Conservation (phyloP, 2,329 filamentous ascomycete genomes). For the Pseudonectria buxi region DNA sequence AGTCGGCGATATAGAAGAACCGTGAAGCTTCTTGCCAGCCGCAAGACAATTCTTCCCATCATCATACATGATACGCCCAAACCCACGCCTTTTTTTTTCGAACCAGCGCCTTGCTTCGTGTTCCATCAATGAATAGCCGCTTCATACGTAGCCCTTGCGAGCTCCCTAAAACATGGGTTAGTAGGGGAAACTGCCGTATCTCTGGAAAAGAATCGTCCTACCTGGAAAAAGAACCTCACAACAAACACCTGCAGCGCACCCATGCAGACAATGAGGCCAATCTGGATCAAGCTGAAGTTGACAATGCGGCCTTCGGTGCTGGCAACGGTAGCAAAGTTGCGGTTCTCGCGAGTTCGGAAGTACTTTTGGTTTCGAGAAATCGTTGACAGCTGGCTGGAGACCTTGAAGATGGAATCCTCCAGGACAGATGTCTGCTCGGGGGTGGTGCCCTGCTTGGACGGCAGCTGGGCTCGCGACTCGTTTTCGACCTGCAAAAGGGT, state of each 20-base stretch:
- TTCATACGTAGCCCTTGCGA: constrained; percentile 63
- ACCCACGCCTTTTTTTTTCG: constrained; percentile 18
- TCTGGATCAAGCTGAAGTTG: constrained; percentile 94
- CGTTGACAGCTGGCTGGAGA: constrained; percentile 86
- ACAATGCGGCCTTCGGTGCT: constrained; percentile 95
- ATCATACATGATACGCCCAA: constrained; percentile 25
- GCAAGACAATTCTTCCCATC: constrained; percentile 17
- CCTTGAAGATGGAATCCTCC: constrained; percentile 92
- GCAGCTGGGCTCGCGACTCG: constrained; percentile 73
- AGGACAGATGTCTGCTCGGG: constrained; percentile 84
- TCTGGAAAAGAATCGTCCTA: constrained; percentile 21
- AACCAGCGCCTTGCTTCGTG: constrained; percentile 25
- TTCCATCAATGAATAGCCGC: constrained; percentile 15
- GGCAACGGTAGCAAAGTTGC: constrained; percentile 95
- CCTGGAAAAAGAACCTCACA: constrained; percentile 98
- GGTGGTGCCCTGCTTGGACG: constrained; percentile 79
- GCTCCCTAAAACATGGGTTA: constrained; percentile 43
- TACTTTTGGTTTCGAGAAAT: constrained; percentile 98
- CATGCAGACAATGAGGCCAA: constrained; percentile 88
- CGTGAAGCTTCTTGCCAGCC: constrained; percentile 6
- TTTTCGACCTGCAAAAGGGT: constrained; percentile 67
- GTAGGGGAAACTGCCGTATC: not conserved
- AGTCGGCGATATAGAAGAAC: constrained; percentile 1
- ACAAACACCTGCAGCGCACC: constrained; percentile 94
- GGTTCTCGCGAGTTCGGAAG: constrained; percentile 97